phyloP scores from a whole-genome alignment of 495 filamentous ascomycete species.

The Aspergillus heteromorphus region DNA sequence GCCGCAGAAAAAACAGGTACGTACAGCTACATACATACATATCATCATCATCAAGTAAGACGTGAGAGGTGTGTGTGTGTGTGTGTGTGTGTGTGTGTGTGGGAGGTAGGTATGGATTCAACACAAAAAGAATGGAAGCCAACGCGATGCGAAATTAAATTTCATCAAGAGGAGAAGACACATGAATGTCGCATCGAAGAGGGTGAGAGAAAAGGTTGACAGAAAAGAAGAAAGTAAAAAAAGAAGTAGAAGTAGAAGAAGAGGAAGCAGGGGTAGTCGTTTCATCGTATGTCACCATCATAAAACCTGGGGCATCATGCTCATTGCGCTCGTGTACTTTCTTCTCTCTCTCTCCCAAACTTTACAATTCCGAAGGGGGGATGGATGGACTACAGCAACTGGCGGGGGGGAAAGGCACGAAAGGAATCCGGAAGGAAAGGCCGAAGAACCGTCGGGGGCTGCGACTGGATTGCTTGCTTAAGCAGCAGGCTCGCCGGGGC shows the following conservation, averaged over 20 bases:
- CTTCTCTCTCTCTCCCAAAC: not conserved
- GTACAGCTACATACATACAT: not conserved
- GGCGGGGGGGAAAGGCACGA: constrained; percentile 3
- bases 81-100: too few relatives aligned
- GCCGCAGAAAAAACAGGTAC: too few relatives aligned
- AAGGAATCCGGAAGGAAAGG: not conserved
- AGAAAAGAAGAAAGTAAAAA: too few relatives aligned
- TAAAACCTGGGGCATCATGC: not conserved
- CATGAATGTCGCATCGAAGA: not conserved
- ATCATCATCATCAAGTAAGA: too few relatives aligned
- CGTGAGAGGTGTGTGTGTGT: too few relatives aligned
- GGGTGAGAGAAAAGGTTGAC: not conserved
- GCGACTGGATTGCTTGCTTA: not conserved
- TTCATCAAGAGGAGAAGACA: too few relatives aligned
- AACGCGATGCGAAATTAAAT: not conserved
- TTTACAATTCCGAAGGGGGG: not conserved
- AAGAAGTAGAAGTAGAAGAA: not conserved
- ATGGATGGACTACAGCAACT: not conserved
- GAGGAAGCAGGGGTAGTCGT: not conserved
- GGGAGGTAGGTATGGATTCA: too few relatives aligned
- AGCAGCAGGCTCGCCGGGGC: not conserved
- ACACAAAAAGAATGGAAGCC: not conserved
- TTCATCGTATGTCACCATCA: not conserved
- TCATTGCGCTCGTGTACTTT: not conserved
- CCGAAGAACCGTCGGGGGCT: not conserved